These are phyloP conservation scores for Blastobotrys elegans DNA, from an alignment of 1,139 yeast genomes.

Conservation along the genomic window DNA sequence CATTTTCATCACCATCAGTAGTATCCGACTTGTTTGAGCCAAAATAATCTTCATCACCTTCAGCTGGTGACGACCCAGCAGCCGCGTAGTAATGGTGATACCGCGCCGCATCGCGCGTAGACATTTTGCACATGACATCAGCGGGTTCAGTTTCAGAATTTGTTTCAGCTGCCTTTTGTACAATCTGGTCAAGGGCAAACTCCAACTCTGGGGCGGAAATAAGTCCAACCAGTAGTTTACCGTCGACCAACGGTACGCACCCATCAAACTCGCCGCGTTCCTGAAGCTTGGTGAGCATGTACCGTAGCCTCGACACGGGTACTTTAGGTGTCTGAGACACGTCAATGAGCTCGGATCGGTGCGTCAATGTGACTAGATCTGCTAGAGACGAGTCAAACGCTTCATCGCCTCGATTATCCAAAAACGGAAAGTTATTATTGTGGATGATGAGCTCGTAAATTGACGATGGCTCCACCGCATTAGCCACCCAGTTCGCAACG, in stretches of 20 bases:
- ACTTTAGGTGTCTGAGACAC: constrained; percentile 24
- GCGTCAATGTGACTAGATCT: constrained; percentile 39
- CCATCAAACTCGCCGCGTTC: constrained; percentile 48
- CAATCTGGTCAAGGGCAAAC: constrained; percentile 45
- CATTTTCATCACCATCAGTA: constrained; percentile 7
- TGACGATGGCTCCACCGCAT: constrained; percentile 48
- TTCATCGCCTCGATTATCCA: constrained; percentile 38
- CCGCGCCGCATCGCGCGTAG: constrained; percentile 20
- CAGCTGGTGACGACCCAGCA: constrained; percentile 3
- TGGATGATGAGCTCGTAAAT: constrained; percentile 49
- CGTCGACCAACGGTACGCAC: constrained; percentile 43
- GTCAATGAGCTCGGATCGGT: constrained; percentile 34
- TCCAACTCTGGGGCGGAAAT: constrained; percentile 52
- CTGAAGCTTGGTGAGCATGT: constrained; percentile 39
- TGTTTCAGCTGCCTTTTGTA: constrained; percentile 35
- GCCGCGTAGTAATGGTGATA: constrained; percentile 22
- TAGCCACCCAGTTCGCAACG: constrained; percentile 56
- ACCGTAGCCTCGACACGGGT: constrained; percentile 36
- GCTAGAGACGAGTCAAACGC: constrained; percentile 41
- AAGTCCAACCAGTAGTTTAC: constrained; percentile 43
- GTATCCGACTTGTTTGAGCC: neutral
- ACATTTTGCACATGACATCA: constrained; percentile 21
- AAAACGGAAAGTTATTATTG: constrained; percentile 52
- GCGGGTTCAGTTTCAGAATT: constrained; percentile 22
- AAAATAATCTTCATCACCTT: constrained; percentile 1